Evolutionary conservation across 2,329 filamentous ascomycete species (phyloP).

Genomic region (Colletotrichum shisoi): DNA sequence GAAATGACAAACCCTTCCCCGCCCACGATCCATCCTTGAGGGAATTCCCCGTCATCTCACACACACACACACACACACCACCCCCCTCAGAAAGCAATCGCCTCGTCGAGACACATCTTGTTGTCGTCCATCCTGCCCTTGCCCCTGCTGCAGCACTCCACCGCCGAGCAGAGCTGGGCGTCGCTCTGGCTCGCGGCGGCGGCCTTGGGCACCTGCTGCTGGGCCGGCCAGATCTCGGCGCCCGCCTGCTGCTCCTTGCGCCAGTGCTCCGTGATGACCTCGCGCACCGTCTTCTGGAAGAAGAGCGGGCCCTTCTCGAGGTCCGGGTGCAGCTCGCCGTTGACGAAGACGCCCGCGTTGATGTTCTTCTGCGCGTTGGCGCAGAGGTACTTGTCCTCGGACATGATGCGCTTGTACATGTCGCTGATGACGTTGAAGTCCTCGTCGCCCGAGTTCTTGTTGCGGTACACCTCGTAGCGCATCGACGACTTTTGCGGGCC

Average conservation of each 20-base stretch:
- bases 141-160: conserved; percentile 46
- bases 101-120: conserved; percentile 38
- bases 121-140: conserved; percentile 39
- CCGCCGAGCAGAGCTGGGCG: conserved; percentile 47
- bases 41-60: too few relatives aligned
- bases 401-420: conserved; percentile 70
- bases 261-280: conserved; percentile 57
- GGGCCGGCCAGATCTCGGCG: conserved; percentile 62
- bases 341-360: conserved; percentile 67
- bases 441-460: conserved; percentile 66
- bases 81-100: conserved; percentile 39
- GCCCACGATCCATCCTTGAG: background rate
- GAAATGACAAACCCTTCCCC: background rate
- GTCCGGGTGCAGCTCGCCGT: conserved; percentile 68
- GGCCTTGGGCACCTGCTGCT: conserved; percentile 47
- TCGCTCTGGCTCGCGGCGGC: conserved; percentile 44
- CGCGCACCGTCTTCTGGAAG: conserved; percentile 62
- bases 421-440: conserved; percentile 65
- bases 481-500: conserved; percentile 61
- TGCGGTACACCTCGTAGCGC: conserved; percentile 69
- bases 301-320: conserved; percentile 67
- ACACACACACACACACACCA: too few relatives aligned
- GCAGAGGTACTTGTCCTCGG: conserved; percentile 71
- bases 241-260: conserved; percentile 55
- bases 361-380: conserved; percentile 67